Evolutionary conservation across 2,329 filamentous ascomycete species (phyloP).

Genomic region (Juglanconis juglandina): DNA sequence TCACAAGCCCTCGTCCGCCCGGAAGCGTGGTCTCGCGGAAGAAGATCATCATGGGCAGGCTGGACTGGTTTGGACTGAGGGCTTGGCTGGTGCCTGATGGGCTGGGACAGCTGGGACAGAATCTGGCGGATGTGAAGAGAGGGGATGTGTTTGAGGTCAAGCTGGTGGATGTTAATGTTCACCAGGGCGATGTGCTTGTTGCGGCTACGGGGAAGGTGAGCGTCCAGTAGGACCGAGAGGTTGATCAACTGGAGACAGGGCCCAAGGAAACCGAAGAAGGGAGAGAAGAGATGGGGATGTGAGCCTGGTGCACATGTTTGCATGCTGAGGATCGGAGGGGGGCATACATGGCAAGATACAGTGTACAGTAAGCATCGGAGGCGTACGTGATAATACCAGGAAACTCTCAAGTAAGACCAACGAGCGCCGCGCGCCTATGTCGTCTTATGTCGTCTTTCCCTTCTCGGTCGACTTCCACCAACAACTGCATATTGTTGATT

Average conservation of each 20-base stretch:
- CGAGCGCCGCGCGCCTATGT: no score
- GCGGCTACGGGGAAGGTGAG: slow-evolving; percentile 37
- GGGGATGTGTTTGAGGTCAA: slow-evolving; percentile 57
- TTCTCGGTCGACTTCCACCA: no score
- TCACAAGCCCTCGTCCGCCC: slow-evolving; percentile 34
- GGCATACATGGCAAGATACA: neutral
- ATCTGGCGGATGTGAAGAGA: slow-evolving; percentile 37
- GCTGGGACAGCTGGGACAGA: slow-evolving; percentile 34
- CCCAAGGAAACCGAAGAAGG: neutral
- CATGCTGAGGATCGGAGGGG: no score
- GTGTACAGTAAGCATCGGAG: neutral
- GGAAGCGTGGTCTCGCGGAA: slow-evolving; percentile 33
- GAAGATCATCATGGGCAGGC: slow-evolving; percentile 10
- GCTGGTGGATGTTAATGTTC: slow-evolving; percentile 51
- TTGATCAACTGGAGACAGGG: neutral
- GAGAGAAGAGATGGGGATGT: neutral
- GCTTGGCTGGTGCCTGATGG: slow-evolving; percentile 39
- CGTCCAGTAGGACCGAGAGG: neutral
- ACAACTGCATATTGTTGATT: no score
- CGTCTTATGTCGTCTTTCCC: no score
- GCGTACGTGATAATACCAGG: no score
- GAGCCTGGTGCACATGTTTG: no score
- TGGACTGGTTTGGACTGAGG: slow-evolving; percentile 48
- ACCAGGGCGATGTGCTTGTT: slow-evolving; percentile 43
- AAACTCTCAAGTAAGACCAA: no score